Base-by-base conservation (phyloP, 208 protist species). In the Crithidia expoeki region DNA sequence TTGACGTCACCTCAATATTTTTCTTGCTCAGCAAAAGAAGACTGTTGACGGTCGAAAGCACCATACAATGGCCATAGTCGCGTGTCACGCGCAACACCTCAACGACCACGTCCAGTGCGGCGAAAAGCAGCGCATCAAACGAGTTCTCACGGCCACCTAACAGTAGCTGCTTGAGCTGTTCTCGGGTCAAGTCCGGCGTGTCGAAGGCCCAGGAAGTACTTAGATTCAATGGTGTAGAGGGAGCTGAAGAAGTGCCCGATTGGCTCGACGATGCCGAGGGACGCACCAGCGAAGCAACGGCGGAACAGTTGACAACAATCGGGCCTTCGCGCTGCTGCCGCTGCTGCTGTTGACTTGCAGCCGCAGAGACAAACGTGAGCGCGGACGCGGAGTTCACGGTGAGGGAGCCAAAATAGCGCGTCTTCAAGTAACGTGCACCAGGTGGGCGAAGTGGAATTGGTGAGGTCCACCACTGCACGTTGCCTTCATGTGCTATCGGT, bases 21-120 rank as follows among this genome's bases (percentile, higher is more conserved):
- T 79, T 83, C 17, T 50, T 69, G 44, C 85, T 88, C 28, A 90
- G 72, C 9, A 75, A 51, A n/a, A 88, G 52, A 33, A 81, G 62
- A 51, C 57, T 87, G 57, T 49, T 61, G n/a, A 93, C 49, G 40
- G 68, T 81, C 3, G 82, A 81, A 19, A 87, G 55, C 56, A 95
- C 76, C 38, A 78, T 74, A 46, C 80, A 86, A 77, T 88, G 84
- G 0, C 66, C 49, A 63, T 88, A 88, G 36, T 72, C 81, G 21
- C 67, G 28, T 7, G 81, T 76, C 30, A 44, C 58, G 50, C 79
- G 73, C 44, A 92, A 56, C 12, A 74, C 85, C 55, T 77, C 77
- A 1, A 95, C 68, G 1, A 86, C 80, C 51, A 89, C 72, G 51
- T 83, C 78, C 5, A 95, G 79, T 9, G 90, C 90, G 7, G 81